Evolutionary conservation across 148 eudicot species (phyloP).

Genomic region (Dysphania ambrosioides): DNA sequence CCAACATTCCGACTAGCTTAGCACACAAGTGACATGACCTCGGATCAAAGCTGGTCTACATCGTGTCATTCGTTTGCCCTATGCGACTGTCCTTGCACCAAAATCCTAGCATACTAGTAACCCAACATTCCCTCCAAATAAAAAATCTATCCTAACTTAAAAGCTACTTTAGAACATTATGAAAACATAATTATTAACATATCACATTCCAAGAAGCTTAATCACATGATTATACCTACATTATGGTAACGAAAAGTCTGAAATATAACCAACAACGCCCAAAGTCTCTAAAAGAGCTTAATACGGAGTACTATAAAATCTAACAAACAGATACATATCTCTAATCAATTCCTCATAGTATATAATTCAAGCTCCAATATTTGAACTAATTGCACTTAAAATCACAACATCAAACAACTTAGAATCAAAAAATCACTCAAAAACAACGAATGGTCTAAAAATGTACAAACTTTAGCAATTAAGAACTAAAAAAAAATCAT

Average conservation of each 20-base stretch:
- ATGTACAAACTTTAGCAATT: background rate
- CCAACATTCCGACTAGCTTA: too few species aligned
- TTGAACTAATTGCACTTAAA: background rate
- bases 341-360: background rate
- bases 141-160: background rate
- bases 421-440: background rate
- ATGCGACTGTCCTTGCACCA: too few species aligned
- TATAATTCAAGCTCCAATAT: constrained; percentile 2
- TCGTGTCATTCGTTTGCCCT: too few species aligned
- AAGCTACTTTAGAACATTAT: background rate
- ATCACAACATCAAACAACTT: background rate
- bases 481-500: background rate
- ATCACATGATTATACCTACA: background rate
- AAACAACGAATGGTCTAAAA: background rate
- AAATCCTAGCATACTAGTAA: too few species aligned
- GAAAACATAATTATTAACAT: background rate
- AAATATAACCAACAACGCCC: too few species aligned
- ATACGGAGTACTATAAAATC: background rate
- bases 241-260: background rate
- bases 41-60: too few species aligned
- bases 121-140: background rate
- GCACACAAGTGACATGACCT: too few species aligned
- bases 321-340: background rate
- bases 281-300: background rate
- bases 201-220: background rate